Base-by-base conservation (phyloP, 2,329 filamentous ascomycete species). In the Hypoxylon sp. region DNA sequence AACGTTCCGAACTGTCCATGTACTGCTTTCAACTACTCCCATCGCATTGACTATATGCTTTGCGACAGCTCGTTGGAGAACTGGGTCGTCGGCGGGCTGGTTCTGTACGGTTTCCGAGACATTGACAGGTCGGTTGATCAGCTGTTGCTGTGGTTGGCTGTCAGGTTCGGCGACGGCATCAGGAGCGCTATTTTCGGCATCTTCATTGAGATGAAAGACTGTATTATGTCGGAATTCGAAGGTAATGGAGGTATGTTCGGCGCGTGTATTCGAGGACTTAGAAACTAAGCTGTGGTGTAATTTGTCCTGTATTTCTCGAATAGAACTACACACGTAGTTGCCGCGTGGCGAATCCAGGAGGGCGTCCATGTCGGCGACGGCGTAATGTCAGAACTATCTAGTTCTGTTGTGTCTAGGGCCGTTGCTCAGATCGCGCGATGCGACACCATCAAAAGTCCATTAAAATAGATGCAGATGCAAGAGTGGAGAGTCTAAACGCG, bases 1-100 rank as follows among this genome's bases (percentile, higher is more conserved):
- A 19, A 84, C 78, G 16, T 83, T 78, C 19, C 82, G 78, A 27
- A 83, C 74, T 2, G 71, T 73, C 86, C 86, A 88, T 0, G 74
- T 75, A 67, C 85, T 85, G 12, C 77, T 78, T 65, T 88, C 86
- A 2, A 81, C 77, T 6, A 75, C 74, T 23, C 81, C 76, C 12
- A 88, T 69, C 2, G 78, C 75, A 9, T 71, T 73, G 30, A 83
- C 76, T 63, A 89, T 82, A 54, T 84, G 79, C 68, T 82, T 83
- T 7, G 84, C 81, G 29, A 87, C 80, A 1, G 80, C 77, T 58
- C 78, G 81, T 71, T 88, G 87, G 32, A 84, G 74, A 0, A 76
- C 73, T 0, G 84, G 83, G 60, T 85, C 78, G 53, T 84, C 81
- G 34, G 77, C 73, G 0, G 83, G 81, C 74, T 87, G 86, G 68